Conservation (phyloP, 345 rosid species). For the Mangifera indica region DNA sequence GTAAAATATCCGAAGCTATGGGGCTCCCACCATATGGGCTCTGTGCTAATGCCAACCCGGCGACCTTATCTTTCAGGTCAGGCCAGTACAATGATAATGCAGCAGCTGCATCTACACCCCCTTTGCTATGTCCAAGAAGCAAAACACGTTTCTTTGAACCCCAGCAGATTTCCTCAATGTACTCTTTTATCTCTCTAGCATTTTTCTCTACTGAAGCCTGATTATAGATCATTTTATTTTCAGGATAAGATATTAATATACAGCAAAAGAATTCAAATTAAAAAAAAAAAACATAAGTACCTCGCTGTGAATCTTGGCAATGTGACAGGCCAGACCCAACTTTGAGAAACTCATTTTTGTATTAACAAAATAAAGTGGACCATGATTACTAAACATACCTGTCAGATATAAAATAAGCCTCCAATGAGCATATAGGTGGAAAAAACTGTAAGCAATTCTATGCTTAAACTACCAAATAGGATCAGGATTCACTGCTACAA, state of each 20-base stretch:
- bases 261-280: slow-evolving; percentile 3
- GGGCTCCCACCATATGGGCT: slow-evolving; percentile 98
- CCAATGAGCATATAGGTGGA: background rate
- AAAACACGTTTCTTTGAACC: slow-evolving; percentile 86
- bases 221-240: slow-evolving; percentile 23
- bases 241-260: slow-evolving; percentile 21
- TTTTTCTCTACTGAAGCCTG: slow-evolving; percentile 98
- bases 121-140: slow-evolving; percentile 98
- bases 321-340: slow-evolving; percentile 90
- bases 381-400: slow-evolving; percentile 99
- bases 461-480: background rate
- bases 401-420: slow-evolving; percentile 24
- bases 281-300: slow-evolving; percentile 32
- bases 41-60: slow-evolving; percentile 84
- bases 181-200: slow-evolving; percentile 91
- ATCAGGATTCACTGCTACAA: background rate
- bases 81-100: slow-evolving; percentile 91
- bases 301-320: slow-evolving; percentile 99
- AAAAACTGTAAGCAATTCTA: background rate
- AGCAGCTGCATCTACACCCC: slow-evolving; percentile 96
- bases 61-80: slow-evolving; percentile 93
- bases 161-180: slow-evolving; percentile 94
- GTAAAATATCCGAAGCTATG: slow-evolving; percentile 87
- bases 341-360: slow-evolving; percentile 83
- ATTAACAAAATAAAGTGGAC: slow-evolving; percentile 89